Conservation (phyloP, 2,329 filamentous ascomycete genomes). For the Alternaria sp. region DNA sequence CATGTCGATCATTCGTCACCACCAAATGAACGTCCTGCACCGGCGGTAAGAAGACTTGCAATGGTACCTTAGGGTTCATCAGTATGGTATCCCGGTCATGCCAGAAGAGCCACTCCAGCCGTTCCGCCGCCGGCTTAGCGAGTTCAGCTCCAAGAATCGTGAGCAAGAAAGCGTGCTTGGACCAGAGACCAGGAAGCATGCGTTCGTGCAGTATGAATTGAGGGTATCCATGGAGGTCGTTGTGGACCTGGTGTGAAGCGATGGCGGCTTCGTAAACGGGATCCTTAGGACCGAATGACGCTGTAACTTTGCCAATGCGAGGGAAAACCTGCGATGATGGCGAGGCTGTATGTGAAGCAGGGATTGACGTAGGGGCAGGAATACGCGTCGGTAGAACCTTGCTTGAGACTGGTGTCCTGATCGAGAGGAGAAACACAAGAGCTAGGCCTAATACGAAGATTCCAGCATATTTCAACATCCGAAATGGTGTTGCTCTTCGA, state of each 20-base stretch:
- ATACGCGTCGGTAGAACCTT: background rate
- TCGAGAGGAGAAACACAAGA: background rate
- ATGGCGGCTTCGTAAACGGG: slow-evolving; percentile 8
- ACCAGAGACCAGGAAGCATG: slow-evolving; percentile 14
- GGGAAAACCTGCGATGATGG: background rate
- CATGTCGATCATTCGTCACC: slow-evolving; percentile 51
- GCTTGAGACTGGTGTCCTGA: background rate
- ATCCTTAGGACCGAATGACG: slow-evolving; percentile 9
- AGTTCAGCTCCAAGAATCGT: slow-evolving; percentile 10
- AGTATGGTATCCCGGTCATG: slow-evolving; percentile 12
- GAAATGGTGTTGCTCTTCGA: background rate
- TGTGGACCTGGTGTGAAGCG: slow-evolving; percentile 7
- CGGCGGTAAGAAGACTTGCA: slow-evolving; percentile 7
- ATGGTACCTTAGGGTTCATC: slow-evolving; percentile 10
- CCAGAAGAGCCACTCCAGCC: slow-evolving; percentile 10
- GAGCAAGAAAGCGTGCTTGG: slow-evolving; percentile 11
- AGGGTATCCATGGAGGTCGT: slow-evolving; percentile 6
- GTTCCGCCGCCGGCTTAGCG: slow-evolving; percentile 2
- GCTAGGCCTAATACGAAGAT: background rate
- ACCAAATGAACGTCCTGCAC: slow-evolving; percentile 35
- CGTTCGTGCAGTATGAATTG: slow-evolving; percentile 9
- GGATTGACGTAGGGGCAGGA: background rate
- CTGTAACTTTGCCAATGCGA: slow-evolving; percentile 11
- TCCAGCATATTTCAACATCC: background rate
- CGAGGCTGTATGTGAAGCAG: background rate